Evolutionary conservation across 2,329 filamentous ascomycete species (phyloP), one percentile per base, ranked within the genome.

Genomic region (Stachybotrys chlorohalonatus): DNA sequence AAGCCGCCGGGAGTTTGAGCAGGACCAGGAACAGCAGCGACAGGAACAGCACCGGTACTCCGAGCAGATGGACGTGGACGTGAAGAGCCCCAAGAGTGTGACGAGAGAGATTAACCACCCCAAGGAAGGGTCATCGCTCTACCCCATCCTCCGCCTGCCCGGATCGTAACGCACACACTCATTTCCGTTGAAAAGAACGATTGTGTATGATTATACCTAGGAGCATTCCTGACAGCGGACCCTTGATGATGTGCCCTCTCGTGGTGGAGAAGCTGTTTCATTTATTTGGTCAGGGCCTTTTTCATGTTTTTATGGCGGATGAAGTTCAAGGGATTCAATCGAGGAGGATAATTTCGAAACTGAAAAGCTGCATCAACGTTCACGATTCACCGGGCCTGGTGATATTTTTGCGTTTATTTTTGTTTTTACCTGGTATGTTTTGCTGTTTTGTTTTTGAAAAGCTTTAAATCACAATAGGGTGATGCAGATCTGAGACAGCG

Each of bases 1-100:
- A n/a, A 73, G 81, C 54, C 75, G 75, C 39, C 74, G 73, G 60
- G 79, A 85, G 54, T 86, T 79, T 60, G 73, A 75, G 7, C 64
- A 70, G 15, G 70, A 70, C 5, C 64, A 59, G 30, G 47, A 54
- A 7, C 24, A 24, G 24, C 24, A 24, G 24, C 24, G 24, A 24
- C 55, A 54, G 30, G 54, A 57, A 46, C 56, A 56, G 47, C 54
- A 56, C 39, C 59, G 57, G 31, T 60, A 62, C n/a, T 51, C 54
- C 7, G 68, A 72, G 17, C 64, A 65, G 47, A 72, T 72, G 71
- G 71, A 73, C 51, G 56, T 72, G 15, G 71, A 72, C 50, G 54
- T 60, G 24, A 69, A 66, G 61, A 70, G 67, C 51, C 64, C 67
- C 8, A 62, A 58, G 54, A 60, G 59, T 58, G 55, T 64, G 15